Conservation (phyloP, 1,284 basidiomycete species). For the Abortiporus biennis region DNA sequence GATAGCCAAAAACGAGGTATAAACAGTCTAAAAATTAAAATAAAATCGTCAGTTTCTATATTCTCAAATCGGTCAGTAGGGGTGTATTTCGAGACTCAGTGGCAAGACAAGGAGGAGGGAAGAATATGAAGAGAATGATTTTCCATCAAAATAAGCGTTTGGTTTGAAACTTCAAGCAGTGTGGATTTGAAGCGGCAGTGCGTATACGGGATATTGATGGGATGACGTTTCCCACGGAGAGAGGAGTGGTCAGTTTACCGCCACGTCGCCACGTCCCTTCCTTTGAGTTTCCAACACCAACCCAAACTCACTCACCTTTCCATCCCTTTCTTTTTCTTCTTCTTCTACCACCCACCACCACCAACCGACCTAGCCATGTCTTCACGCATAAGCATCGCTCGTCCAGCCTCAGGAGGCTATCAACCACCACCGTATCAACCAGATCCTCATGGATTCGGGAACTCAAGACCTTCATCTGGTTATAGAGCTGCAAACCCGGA, state of each 20-base stretch:
- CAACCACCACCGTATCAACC: slow-evolving; percentile 23
- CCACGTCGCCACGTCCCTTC: slow-evolving; percentile 24
- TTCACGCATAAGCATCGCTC: slow-evolving; percentile 77
- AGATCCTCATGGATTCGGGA: slow-evolving; percentile 72
- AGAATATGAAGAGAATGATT: slow-evolving; percentile 5
- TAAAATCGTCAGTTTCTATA: no score
- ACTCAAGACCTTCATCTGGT: slow-evolving; percentile 58
- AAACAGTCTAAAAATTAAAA: no score
- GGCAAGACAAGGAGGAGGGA: background rate
- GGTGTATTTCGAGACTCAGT: no score
- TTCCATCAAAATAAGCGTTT: no score
- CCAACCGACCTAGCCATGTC: no score
- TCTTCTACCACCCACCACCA: slow-evolving; percentile 10
- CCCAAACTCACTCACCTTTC: slow-evolving; percentile 2
- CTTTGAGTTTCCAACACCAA: no score
- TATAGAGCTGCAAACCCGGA: slow-evolving; percentile 77
- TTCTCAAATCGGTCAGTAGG: no score
- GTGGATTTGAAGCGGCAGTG: no score
- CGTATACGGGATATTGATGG: no score
- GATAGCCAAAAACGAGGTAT: no score
- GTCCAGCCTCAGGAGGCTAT: slow-evolving; percentile 50
- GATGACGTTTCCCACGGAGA: no score
- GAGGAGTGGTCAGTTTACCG: slow-evolving; percentile 16
- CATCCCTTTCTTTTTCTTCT: slow-evolving; percentile 12
- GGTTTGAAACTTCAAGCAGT: no score